These are phyloP conservation scores for Debaryomyces coudertii DNA, from an alignment of 1,139 yeast species.

Conservation along the genomic window DNA sequence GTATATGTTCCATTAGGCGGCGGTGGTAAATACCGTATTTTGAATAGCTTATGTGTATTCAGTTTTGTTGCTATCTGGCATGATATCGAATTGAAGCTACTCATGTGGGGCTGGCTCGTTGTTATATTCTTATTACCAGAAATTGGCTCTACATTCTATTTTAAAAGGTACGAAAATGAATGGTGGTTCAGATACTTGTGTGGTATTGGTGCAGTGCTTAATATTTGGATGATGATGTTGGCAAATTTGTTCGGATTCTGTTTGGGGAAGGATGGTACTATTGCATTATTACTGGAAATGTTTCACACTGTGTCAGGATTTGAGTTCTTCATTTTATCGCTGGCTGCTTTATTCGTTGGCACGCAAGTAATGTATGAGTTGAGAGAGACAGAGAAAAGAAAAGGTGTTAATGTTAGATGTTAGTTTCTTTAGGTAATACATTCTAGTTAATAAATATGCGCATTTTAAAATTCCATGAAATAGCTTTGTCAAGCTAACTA, in stretches of 20 bases:
- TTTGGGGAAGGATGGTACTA: constrained; percentile 84
- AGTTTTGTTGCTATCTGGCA: constrained; percentile 99
- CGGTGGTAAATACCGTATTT: constrained; percentile 67
- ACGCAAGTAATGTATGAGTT: constrained; percentile 94
- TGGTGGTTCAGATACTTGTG: constrained; percentile 84
- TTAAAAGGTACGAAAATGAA: constrained; percentile 43
- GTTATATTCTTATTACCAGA: constrained; percentile 92
- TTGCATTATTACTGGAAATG: constrained; percentile 66
- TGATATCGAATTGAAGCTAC: constrained; percentile 82
- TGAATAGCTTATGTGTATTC: constrained; percentile 85
- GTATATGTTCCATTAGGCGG: constrained; percentile 87
- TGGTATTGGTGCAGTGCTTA: constrained; percentile 83
- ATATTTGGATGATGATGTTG: constrained; percentile 98
- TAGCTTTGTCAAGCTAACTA: too few relatives aligned
- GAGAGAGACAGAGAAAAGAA: constrained; percentile 81
- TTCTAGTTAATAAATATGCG: constrained; percentile 1
- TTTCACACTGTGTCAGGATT: constrained; percentile 72
- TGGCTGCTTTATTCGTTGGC: constrained; percentile 74
- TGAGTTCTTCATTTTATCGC: constrained; percentile 64
- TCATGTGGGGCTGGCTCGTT: constrained; percentile 96
- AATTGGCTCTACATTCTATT: constrained; percentile 57
- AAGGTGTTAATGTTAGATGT: constrained; percentile 82
- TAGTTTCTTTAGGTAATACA: constrained; percentile 25
- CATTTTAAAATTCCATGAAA: not conserved
- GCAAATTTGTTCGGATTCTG: constrained; percentile 96